Conservation (phyloP, 2,329 filamentous ascomycete species). For the Sarocladium oryzae region DNA sequence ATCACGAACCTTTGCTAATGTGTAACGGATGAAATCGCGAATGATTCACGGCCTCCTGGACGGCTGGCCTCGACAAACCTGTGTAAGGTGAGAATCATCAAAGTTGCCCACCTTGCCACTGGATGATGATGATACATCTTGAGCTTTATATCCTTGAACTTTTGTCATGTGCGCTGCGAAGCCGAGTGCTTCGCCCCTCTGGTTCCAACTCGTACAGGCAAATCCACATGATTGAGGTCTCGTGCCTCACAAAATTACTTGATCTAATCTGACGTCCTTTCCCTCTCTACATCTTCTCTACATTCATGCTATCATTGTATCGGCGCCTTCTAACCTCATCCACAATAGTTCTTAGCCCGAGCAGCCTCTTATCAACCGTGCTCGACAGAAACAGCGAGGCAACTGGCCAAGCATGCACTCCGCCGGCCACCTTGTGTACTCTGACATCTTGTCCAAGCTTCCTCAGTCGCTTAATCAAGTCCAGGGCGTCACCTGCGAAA, state of each 20-base stretch:
- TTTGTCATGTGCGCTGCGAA: constrained; percentile 27
- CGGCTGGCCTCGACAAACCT: too few relatives aligned
- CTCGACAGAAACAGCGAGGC: constrained; percentile 53
- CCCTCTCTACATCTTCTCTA: constrained; percentile 8
- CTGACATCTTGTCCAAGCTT: constrained; percentile 48
- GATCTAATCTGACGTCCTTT: constrained; percentile 13
- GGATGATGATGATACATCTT: constrained; percentile 8
- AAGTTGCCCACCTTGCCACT: too few relatives aligned
- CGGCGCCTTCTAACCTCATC: constrained; percentile 29
- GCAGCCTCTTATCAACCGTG: constrained; percentile 41
- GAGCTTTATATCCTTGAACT: neutral
- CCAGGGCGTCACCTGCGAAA: constrained; percentile 62
- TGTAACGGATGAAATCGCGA: too few relatives aligned
- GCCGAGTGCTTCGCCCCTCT: constrained; percentile 32
- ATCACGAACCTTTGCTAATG: too few relatives aligned
- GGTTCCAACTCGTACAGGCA: neutral
- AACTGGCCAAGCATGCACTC: constrained; percentile 79
- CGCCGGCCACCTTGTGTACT: constrained; percentile 54
- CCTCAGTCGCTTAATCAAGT: constrained; percentile 49
- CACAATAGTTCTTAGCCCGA: constrained; percentile 40
- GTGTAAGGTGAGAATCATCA: constrained; percentile 1
- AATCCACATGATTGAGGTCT: constrained; percentile 2
- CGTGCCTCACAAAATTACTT: constrained; percentile 12
- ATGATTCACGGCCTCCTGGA: too few relatives aligned
- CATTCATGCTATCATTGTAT: constrained; percentile 10